Conservation (phyloP, 1,284 basidiomycete genomes). For the Trametes sp. region DNA sequence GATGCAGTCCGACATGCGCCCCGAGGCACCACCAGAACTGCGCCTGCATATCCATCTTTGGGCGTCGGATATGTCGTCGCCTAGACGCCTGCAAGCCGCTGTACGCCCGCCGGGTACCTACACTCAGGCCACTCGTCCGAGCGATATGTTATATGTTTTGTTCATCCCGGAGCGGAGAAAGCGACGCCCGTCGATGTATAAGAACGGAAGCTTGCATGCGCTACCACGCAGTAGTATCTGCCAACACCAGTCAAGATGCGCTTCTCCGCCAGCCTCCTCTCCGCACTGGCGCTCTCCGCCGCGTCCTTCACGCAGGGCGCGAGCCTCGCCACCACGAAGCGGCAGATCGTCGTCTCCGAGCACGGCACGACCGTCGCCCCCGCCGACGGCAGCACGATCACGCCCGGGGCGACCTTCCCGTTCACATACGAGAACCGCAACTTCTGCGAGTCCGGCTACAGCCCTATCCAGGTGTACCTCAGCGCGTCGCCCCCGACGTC, state of each 20-base stretch:
- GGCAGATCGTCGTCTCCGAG: constrained; percentile 26
- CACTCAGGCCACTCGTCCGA: not conserved
- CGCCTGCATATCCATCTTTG: not conserved
- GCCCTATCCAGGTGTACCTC: constrained; percentile 33
- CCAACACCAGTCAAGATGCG: constrained; percentile 14
- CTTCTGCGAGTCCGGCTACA: constrained; percentile 35
- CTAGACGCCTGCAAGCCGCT: not conserved
- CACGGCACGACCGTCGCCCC: constrained; percentile 31
- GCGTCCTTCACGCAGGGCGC: constrained; percentile 10
- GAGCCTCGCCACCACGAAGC: constrained; percentile 17
- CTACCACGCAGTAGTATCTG: not conserved
- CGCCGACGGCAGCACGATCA: constrained; percentile 24
- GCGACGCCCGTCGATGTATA: not conserved
- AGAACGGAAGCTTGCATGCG: not conserved
- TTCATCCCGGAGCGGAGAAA: too few relatives aligned
- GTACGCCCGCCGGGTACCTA: not conserved
- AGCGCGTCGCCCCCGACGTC: constrained; percentile 24
- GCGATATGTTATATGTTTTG: not conserved
- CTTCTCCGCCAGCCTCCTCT: constrained; percentile 10
- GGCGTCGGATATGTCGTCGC: not conserved
- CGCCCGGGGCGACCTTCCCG: constrained; percentile 26
- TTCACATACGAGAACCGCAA: constrained; percentile 31
- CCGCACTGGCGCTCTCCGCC: constrained; percentile 17
- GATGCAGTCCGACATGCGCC: not conserved
- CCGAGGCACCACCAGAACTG: not conserved